Percentiles rank a stretch among this genome's conserved stretches.
Evolutionary conservation across 495 filamentous ascomycete genomes (phyloP).

Genomic region (Apodospora peruviana): DNA sequence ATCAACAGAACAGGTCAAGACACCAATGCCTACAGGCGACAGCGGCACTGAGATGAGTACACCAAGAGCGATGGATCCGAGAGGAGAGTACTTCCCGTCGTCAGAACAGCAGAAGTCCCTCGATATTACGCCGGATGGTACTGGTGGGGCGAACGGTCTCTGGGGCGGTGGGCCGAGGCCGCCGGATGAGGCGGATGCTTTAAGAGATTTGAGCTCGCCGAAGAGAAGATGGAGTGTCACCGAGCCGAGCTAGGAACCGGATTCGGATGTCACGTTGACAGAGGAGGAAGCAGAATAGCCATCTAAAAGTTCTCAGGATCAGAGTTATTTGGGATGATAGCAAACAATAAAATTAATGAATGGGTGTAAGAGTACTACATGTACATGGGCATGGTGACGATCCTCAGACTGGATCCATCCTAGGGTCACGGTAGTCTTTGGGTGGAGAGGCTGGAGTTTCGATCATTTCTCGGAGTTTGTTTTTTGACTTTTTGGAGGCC

Average conservation of each 20-base stretch:
- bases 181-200: constrained; percentile 30
- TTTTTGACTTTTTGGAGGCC: too few relatives aligned
- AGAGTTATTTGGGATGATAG: too few relatives aligned
- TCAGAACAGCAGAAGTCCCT: constrained; percentile 2
- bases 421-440: too few relatives aligned
- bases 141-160: constrained; percentile 24
- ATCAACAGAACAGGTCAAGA: not conserved
- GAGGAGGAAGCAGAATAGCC: too few relatives aligned
- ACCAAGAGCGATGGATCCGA: not conserved
- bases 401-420: too few relatives aligned
- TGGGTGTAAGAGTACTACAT: too few relatives aligned
- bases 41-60: not conserved
- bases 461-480: too few relatives aligned
- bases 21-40: not conserved
- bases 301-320: too few relatives aligned
- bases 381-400: too few relatives aligned
- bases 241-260: constrained; percentile 19
- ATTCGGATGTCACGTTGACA: too few relatives aligned
- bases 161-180: constrained; percentile 30
- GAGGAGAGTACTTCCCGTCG: not conserved
- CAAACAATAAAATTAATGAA: too few relatives aligned
- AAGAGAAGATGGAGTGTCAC: constrained; percentile 45
- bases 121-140: not conserved
- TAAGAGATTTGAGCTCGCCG: constrained; percentile 28
- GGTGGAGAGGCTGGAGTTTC: too few relatives aligned